Base-by-base conservation (phyloP, 148 eudicot species). In the Vaccinium myrtillus region DNA sequence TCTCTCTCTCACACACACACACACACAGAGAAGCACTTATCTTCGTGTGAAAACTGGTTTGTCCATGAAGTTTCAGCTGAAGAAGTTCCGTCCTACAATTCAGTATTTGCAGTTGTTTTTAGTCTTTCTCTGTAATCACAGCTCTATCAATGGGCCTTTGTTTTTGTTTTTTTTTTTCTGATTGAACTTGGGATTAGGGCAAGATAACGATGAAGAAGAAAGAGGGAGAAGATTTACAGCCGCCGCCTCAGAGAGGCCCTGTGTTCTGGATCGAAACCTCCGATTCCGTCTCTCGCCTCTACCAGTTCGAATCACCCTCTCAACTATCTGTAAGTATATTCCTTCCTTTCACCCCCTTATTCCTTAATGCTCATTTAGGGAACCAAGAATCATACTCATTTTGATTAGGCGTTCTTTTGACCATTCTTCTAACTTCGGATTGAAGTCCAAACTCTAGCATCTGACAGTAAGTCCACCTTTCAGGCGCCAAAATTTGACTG, bases 221-320 rank as follows among this genome's bases (percentile, higher is more conserved):
- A 55, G 75, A 84, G 75, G 56, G 77, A 78, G 86, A 87, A 70
- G 77, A 83, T 84, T 55, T 71, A 12, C 83, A 79, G 69, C 91
- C 86, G 74, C 73, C 84, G 18, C 83, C 89, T 15, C 54, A 77
- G 23, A 86, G 79, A 70, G 79, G 48, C 21, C 90, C 95, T 15
- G 82, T 91, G 36, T 88, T 84, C 49, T 96, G 99, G 99, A 85
- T 92, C 83, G 99, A 96, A 74, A 92, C 89, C 65, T 94, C 94
- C 53, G 95, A 94, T 18, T 88, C 97, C 12, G 63, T 93, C 73
- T 91, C 93, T 82, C 94, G 90, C 55, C 93, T 82, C 10, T 94
- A 88, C 84, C 91, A 93, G 46, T 96, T 96, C 82, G 86, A 91
- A 83, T 87, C 91, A 12, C 79, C 83, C 59, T 93, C 95, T 46